Evolutionary conservation across 192 early-diverging fungal species (phyloP).

Genomic region (Mortierella claussenii): DNA sequence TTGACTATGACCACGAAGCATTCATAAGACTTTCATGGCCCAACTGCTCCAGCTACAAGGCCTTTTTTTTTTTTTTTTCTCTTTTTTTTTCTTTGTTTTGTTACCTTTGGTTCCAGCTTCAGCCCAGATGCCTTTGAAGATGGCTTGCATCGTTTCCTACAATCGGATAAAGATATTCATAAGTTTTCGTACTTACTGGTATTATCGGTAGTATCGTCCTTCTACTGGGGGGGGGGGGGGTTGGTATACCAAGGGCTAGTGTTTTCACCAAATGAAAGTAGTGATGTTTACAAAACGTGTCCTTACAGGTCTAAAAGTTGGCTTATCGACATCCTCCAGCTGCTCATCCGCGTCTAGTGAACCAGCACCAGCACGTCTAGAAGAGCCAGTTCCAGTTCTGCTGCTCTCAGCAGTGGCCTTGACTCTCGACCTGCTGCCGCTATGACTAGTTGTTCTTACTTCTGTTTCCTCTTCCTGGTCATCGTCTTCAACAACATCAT

Average conservation of each 20-base stretch:
- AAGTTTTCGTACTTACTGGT: too few species aligned
- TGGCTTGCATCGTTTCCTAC: constrained; percentile 50
- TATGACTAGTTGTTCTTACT: neutral
- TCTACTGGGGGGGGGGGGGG: too few species aligned
- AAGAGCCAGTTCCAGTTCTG: neutral
- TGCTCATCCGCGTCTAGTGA: neutral
- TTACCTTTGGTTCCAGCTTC: constrained; percentile 50
- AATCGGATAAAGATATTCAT: neutral
- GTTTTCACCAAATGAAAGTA: neutral
- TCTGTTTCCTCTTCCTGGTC: neutral
- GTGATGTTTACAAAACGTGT: neutral
- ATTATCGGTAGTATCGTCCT: too few species aligned
- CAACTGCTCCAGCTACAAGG: too few species aligned
- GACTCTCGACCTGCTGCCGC: neutral
- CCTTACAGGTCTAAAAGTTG: constrained; percentile 31
- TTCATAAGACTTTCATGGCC: too few species aligned
- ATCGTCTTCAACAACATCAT: neutral
- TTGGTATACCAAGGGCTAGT: too few species aligned
- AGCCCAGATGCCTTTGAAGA: constrained; percentile 51
- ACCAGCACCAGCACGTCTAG: neutral
- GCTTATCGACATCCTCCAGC: constrained; percentile 14
- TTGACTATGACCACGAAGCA: too few species aligned
- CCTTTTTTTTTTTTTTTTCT: too few species aligned
- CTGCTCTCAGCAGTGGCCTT: neutral
- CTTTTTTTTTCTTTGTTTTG: too few species aligned